Percentiles rank a stretch among this genome's conserved stretches.
phyloP scores from a whole-genome alignment of 306 rosid genomes.

The Glycine latifolia region DNA sequence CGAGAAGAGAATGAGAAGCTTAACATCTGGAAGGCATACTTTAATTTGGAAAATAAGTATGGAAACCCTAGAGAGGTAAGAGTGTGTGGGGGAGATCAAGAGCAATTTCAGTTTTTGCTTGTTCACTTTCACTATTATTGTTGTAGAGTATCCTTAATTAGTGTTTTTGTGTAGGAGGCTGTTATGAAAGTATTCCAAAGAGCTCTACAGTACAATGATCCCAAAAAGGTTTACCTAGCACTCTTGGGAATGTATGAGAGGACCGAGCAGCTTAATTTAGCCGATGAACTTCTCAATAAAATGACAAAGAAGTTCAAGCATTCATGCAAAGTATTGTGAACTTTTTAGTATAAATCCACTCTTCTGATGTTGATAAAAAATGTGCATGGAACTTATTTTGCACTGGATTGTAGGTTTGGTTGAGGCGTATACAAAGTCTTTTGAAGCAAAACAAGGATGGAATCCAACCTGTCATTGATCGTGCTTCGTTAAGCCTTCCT shows the following conservation, averaged over 20 bases:
- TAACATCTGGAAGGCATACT: constrained; percentile 90
- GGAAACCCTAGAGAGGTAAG: constrained; percentile 90
- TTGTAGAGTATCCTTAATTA: constrained; percentile 33
- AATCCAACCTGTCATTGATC: constrained; percentile 59
- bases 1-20: constrained; percentile 95
- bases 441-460: constrained; percentile 69
- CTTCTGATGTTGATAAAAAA: not conserved
- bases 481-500: constrained; percentile 78
- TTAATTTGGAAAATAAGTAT: constrained; percentile 85
- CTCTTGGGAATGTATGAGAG: constrained; percentile 89
- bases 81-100: not conserved
- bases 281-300: constrained; percentile 75
- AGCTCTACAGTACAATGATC: constrained; percentile 83
- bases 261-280: constrained; percentile 75
- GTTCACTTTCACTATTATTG: constrained; percentile 18
- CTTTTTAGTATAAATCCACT: constrained; percentile 20
- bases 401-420: constrained; percentile 75
- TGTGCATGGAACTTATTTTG: constrained; percentile 15
- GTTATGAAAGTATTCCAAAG: constrained; percentile 77
- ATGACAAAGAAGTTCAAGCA: constrained; percentile 91
- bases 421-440: constrained; percentile 70
- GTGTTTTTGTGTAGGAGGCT: constrained; percentile 69
- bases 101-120: constrained; percentile 17
- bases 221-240: constrained; percentile 79
- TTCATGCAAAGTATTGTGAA: constrained; percentile 82